phyloP scores from a whole-genome alignment of 768 basidiomycete species.

The Sporobolomyces roseus region DNA sequence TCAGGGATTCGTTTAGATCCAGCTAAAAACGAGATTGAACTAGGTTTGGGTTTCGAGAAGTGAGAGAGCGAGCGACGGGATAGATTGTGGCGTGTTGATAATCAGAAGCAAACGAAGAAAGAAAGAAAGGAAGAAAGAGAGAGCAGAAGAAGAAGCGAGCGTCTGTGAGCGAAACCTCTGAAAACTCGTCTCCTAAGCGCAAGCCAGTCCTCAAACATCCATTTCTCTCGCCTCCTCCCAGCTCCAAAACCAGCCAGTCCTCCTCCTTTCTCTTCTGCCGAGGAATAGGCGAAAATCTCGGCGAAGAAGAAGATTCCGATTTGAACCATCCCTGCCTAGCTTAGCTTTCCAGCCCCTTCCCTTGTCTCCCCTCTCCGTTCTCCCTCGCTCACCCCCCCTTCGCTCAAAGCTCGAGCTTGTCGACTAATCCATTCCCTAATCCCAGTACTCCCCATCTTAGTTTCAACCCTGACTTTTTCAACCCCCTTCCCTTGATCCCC shows the following conservation, averaged over 20 bases:
- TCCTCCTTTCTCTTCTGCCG: no score
- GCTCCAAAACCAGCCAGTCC: neutral
- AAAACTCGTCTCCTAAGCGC: no score
- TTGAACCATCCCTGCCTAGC: no score
- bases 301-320: no score
- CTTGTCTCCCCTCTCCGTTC: no score
- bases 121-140: neutral
- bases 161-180: no score
- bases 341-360: no score
- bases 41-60: neutral
- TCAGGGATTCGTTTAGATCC: no score
- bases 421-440: slow-evolving; percentile 76
- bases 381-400: no score
- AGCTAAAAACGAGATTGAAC: no score
- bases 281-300: no score
- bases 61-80: neutral
- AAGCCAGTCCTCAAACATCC: neutral
- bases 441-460: slow-evolving; percentile 91
- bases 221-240: neutral
- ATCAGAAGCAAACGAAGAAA: neutral
- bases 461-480: slow-evolving; percentile 63
- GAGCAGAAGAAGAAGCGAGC: neutral
- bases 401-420: neutral
- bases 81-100: neutral
- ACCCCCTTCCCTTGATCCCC: neutral